These are phyloP conservation scores for Phaeolepiota aurea DNA, from an alignment of 768 basidiomycete species.

Conservation along the genomic window DNA sequence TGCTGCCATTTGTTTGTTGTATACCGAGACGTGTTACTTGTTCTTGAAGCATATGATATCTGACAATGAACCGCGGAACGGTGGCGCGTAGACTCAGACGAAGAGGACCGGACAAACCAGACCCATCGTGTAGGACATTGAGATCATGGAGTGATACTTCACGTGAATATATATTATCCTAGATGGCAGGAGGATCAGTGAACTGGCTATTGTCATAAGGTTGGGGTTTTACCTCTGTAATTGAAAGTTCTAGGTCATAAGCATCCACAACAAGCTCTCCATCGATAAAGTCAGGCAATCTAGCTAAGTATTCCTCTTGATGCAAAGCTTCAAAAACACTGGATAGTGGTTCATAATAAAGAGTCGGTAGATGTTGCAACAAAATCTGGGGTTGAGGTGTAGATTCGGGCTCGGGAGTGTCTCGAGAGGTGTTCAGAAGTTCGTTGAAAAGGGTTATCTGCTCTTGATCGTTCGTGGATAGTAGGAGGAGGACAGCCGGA, in stretches of 20 bases:
- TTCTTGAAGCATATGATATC: conserved; percentile 57
- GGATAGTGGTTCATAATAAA: conserved; percentile 72
- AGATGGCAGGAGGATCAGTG: too few species aligned
- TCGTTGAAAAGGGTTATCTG: conserved; percentile 52
- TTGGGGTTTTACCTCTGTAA: conserved; percentile 63
- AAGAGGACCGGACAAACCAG: conserved; percentile 53
- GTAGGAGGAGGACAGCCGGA: conserved; percentile 53
- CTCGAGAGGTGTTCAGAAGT: conserved; percentile 16
- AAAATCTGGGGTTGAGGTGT: conserved; percentile 30
- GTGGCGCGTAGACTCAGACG: conserved; percentile 43
- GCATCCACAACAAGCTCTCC: conserved; percentile 65
- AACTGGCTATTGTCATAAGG: too few species aligned
- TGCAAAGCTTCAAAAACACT: conserved; percentile 67
- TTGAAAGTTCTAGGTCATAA: conserved; percentile 53
- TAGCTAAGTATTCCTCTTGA: conserved; percentile 44
- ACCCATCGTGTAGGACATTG: conserved; percentile 60
- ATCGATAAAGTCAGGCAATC: conserved; percentile 37
- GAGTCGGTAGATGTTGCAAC: conserved; percentile 53
- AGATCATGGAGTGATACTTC: conserved; percentile 69
- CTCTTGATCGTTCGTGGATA: conserved; percentile 26
- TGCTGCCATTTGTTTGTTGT: conserved; percentile 5
- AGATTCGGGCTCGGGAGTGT: conserved; percentile 10
- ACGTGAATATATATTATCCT: conserved; percentile 66
- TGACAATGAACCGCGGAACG: conserved; percentile 55
- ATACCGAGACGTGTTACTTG: conserved; percentile 30